Base-by-base conservation (phyloP, 2,329 filamentous ascomycete genomes). In the Alternaria sp. region DNA sequence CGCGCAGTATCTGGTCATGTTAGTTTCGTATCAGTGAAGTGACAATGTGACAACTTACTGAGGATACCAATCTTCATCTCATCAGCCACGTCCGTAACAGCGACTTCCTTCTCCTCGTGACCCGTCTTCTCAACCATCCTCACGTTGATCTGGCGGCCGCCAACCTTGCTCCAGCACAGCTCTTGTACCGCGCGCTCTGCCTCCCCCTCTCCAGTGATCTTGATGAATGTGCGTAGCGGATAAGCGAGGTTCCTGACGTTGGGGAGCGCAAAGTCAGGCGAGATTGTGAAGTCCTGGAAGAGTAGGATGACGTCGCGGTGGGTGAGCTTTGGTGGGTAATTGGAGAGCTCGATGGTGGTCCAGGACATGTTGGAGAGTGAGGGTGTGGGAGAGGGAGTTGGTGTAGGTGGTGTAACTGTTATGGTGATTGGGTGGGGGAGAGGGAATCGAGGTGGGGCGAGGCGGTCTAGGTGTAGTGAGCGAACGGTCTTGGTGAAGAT, bases 1-100 rank as follows among this genome's bases (percentile, higher is more conserved):
- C 55, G 65, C 14, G 67, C 63, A 25, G 63, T 55, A 18, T 66
- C 67, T 70, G 41, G 4, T 18, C 10, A 7, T 8, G 3, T 53
- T 41, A 14, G 45, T n/a, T 60, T 9, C n/a, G 26, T 14, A 20
- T 26, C 10, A 2, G 3, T 25, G 11, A 30, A 28, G 4, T 21
- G 15, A 30, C 12, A 11, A 20, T n/a, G 6, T 37, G 5, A 12
- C 1, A 15, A 60, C 63, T 43, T 56, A 68, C 67, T 65, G 18
- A 68, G 41, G 18, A 66, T 65, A n/a, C 41, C 54, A n/a, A 58
- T 61, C 55, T 65, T 70, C 60, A 68, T 37, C 47, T 65, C 61
- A 15, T 68, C 55, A 14, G 59, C 61, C 18, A 70, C 15, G 4
- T 66, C 54, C 14, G 51, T 47, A 6, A 68, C 51, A 7, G 51